Base-by-base conservation (phyloP, 371 early-diverging fungal genomes). In the Actinomortierella wolfii region DNA sequence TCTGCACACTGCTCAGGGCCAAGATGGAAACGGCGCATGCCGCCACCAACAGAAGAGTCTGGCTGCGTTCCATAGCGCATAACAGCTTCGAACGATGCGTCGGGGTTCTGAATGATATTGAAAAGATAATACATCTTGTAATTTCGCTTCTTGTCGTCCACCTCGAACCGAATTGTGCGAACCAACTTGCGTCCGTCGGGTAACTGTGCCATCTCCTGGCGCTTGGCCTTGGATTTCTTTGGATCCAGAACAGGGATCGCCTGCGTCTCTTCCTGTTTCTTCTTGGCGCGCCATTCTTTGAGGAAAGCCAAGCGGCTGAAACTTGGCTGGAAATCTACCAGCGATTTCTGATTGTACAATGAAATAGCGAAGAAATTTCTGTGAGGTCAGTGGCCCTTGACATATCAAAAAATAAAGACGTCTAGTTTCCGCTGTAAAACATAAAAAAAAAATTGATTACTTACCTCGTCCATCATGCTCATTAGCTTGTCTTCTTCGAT, bases 391-490 rank as follows among this genome's bases (percentile, higher is more conserved):
- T 18, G n/a, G n/a, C n/a, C n/a, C n/a, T n/a, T n/a, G n/a, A n/a
- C n/a, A n/a, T 34, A 34, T 34, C 34, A 34, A 11, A 34, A 34
- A n/a, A n/a, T n/a, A n/a, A n/a, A n/a, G n/a, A n/a, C n/a, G n/a
- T n/a, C n/a, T n/a, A n/a, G n/a, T n/a, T n/a, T n/a, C n/a, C n/a
- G n/a, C n/a, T n/a, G n/a, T n/a, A n/a, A n/a, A n/a, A n/a, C n/a
- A n/a, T n/a, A n/a, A n/a, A n/a, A n/a, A n/a, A n/a, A n/a, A n/a
- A n/a, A n/a, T n/a, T n/a, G n/a, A n/a, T n/a, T n/a, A 43, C 59
- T 61, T 78, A 86, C 86, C 54, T 79, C 70, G 74, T 86, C 86
- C 83, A 83, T 84, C 58, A 84, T 57, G 57, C 84, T 81, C 86
- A 86, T 83, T 2, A 84, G 51, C 57, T 82, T 84, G 58, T 79